phyloP scores from a whole-genome alignment of 345 rosid species.

The Salix dunnii region DNA sequence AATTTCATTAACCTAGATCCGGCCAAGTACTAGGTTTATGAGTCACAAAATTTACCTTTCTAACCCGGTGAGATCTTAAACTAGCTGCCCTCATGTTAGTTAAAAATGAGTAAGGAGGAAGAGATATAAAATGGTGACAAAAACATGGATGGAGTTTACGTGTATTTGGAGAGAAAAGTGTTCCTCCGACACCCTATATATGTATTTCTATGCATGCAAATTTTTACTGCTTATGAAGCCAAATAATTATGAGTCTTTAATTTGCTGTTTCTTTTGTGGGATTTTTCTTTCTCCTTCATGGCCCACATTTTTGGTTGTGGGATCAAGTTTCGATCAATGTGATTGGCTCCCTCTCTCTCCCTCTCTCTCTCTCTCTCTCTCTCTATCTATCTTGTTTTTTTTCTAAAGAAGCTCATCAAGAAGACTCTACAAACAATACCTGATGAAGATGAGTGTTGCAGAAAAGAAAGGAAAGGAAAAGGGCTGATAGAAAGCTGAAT shows the following conservation, averaged over 20 bases:
- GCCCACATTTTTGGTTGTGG: conserved; percentile 40
- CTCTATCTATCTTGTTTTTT: conserved; percentile 10
- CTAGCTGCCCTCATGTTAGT: background rate
- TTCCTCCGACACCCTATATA: background rate
- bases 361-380: conserved; percentile 19
- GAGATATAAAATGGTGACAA: conserved; percentile 9
- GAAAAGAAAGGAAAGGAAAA: conserved; percentile 19
- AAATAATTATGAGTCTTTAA: conserved; percentile 30
- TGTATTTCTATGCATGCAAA: conserved; percentile 28
- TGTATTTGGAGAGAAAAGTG: conserved; percentile 17
- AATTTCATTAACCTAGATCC: too few species aligned
- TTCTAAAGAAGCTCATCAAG: conserved; percentile 34
- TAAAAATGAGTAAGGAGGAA: background rate
- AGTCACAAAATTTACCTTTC: too few species aligned
- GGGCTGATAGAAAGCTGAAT: conserved; percentile 25
- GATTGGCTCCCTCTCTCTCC: conserved; percentile 27
- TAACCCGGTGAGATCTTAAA: too few species aligned
- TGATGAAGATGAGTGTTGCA: conserved; percentile 35
- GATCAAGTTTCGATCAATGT: conserved; percentile 35
- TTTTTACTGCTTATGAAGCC: conserved; percentile 16
- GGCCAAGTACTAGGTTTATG: too few species aligned
- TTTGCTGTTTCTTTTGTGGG: conserved; percentile 37
- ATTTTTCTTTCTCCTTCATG: conserved; percentile 22
- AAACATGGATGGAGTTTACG: conserved; percentile 12
- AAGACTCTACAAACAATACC: conserved; percentile 27